These are phyloP conservation scores for Raphanus raphanistrum DNA, from an alignment of 345 rosid species.

Conservation along the genomic window DNA sequence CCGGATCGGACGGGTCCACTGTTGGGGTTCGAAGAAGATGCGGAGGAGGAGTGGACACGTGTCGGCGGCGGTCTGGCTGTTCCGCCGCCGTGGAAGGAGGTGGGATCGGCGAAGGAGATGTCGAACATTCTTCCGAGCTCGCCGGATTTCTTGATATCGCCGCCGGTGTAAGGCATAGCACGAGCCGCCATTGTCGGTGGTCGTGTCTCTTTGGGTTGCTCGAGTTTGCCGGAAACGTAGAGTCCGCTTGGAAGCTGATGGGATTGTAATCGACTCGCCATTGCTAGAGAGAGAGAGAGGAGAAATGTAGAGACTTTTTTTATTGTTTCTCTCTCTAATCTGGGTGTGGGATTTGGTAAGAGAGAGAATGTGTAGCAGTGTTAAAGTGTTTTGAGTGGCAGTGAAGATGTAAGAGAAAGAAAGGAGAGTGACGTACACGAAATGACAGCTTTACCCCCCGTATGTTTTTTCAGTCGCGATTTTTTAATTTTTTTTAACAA, in stretches of 20 bases:
- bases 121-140: slow-evolving; percentile 97
- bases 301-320: not conserved
- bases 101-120: slow-evolving; percentile 65
- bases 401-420: slow-evolving; percentile 30
- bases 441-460: slow-evolving; percentile 1
- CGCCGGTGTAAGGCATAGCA: slow-evolving; percentile 96
- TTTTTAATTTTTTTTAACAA: not conserved
- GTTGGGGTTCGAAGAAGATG: slow-evolving; percentile 69
- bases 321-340: not conserved
- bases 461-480: not conserved
- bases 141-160: slow-evolving; percentile 91
- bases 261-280: slow-evolving; percentile 92
- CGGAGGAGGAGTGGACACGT: slow-evolving; percentile 38
- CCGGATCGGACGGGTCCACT: slow-evolving; percentile 86
- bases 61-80: slow-evolving; percentile 50
- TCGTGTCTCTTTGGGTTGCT: slow-evolving; percentile 76
- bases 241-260: slow-evolving; percentile 92
- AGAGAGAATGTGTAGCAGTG: slow-evolving; percentile 8
- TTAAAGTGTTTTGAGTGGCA: slow-evolving; percentile 32
- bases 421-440: not conserved
- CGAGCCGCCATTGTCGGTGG: slow-evolving; percentile 82
- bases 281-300: slow-evolving; percentile 13
- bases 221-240: slow-evolving; percentile 87
- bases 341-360: not conserved
- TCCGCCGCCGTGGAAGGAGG: slow-evolving; percentile 78